A percentile compares a stretch with the other conserved stretches of the same genome.
phyloP scores from a whole-genome alignment of 768 basidiomycete species.

The Tulasnella sp. region DNA sequence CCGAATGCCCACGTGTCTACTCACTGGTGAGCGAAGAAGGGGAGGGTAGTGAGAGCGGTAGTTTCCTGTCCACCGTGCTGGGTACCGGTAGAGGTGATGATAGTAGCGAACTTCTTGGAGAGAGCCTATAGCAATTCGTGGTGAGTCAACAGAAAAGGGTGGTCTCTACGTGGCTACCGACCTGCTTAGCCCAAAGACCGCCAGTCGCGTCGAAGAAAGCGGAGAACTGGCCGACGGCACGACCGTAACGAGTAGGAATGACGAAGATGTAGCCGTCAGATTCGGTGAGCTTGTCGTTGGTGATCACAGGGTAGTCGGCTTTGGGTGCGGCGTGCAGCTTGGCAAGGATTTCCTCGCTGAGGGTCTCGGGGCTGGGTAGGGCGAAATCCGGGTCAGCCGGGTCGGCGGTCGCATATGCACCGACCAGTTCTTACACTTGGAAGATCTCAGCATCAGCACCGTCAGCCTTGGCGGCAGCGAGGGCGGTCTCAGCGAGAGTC shows the following conservation, averaged over 20 bases:
- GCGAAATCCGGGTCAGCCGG: conserved; percentile 35
- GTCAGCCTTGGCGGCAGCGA: conserved; percentile 24
- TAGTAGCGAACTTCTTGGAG: conserved; percentile 26
- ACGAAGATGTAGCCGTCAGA: conserved; percentile 28
- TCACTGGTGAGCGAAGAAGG: conserved; percentile 11
- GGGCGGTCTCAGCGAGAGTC: conserved; percentile 23
- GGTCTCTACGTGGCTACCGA: background rate
- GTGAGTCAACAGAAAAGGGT: background rate
- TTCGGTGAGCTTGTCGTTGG: conserved; percentile 24
- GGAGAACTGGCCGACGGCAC: conserved; percentile 28
- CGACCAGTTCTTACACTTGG: conserved; percentile 19
- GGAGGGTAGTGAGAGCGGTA: conserved; percentile 26
- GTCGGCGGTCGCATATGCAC: conserved; percentile 16
- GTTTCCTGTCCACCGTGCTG: conserved; percentile 31
- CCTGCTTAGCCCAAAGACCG: conserved; percentile 20
- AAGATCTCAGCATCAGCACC: conserved; percentile 27
- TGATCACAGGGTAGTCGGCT: conserved; percentile 27
- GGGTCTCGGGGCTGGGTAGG: conserved; percentile 28
- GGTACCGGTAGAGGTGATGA: conserved; percentile 26
- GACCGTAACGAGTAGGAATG: conserved; percentile 26
- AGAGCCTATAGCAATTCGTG: conserved; percentile 20
- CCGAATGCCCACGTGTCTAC: background rate
- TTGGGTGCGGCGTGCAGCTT: conserved; percentile 27
- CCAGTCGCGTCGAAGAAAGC: conserved; percentile 30
- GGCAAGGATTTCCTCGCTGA: conserved; percentile 26